These are phyloP conservation scores for Chrysanthemum lavandulifolium DNA, from an alignment of 129 eudicot genomes.

Conservation along the genomic window DNA sequence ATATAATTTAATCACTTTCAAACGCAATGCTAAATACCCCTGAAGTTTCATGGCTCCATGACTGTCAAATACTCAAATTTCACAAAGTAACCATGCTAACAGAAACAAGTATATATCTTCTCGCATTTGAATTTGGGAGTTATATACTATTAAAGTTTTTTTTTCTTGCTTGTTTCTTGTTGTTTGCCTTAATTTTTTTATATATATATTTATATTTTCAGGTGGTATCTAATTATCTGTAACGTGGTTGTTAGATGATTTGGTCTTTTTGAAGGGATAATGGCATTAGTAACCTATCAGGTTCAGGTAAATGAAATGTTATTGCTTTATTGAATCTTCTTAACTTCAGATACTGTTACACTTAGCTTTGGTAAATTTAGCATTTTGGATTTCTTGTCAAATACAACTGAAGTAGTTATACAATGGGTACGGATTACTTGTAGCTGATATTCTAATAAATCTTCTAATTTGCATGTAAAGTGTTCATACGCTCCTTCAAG, in stretches of 20 bases:
- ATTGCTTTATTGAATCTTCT: neutral
- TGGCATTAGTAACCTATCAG: constrained; percentile 11
- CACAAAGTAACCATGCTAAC: too few species aligned
- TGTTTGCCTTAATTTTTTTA: neutral
- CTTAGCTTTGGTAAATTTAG: neutral
- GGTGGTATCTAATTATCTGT: constrained; percentile 1
- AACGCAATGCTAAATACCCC: too few species aligned
- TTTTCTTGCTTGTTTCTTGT: neutral
- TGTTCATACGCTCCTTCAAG: neutral
- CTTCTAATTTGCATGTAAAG: neutral
- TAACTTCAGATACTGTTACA: neutral
- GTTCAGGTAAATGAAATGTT: neutral
- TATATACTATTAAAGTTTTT: too few species aligned
- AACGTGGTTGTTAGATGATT: neutral
- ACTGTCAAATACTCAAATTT: too few species aligned
- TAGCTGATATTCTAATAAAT: neutral
- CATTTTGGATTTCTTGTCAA: neutral
- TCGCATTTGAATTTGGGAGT: too few species aligned
- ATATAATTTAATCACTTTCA: too few species aligned
- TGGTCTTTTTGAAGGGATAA: constrained; percentile 13
- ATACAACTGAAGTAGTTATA: neutral
- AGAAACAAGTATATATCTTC: too few species aligned
- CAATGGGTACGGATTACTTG: neutral
- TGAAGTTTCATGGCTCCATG: too few species aligned
- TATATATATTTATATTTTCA: neutral